phyloP scores from a whole-genome alignment of 2,329 filamentous ascomycete genomes.

The Neonectria coccinea region DNA sequence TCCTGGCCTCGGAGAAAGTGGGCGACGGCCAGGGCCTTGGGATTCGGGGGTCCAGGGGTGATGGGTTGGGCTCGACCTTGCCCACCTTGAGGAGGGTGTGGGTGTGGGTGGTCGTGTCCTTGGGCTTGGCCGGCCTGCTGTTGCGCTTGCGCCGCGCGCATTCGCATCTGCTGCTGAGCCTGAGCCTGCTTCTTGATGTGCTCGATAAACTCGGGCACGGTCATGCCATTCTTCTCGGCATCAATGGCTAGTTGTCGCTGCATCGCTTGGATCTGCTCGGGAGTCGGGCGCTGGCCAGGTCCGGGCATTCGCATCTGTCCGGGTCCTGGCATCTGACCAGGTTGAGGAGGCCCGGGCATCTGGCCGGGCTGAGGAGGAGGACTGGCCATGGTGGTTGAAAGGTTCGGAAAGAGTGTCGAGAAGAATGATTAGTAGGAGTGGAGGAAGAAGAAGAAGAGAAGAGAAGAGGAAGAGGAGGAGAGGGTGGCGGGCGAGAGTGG shows the following conservation, averaged over 20 bases:
- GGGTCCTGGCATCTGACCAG: constrained; percentile 39
- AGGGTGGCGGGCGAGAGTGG: constrained; percentile 19
- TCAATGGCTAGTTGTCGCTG: constrained; percentile 85
- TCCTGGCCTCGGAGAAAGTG: constrained; percentile 87
- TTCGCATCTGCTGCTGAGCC: constrained; percentile 63
- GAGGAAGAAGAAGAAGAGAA: constrained; percentile 16
- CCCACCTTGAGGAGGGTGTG: constrained; percentile 48
- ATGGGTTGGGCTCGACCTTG: constrained; percentile 74
- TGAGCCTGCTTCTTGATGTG: constrained; percentile 70
- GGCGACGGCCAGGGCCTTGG: constrained; percentile 87
- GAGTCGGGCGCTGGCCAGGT: constrained; percentile 70
- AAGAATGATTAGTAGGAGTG: constrained; percentile 30
- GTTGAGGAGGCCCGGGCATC: constrained; percentile 44
- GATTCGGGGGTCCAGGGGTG: constrained; percentile 84
- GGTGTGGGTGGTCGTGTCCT: constrained; percentile 48
- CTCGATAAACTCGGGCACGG: constrained; percentile 85
- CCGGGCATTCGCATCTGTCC: constrained; percentile 50
- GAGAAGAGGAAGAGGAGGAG: constrained; percentile 7
- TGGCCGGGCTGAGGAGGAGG: constrained; percentile 45
- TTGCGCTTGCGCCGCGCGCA: constrained; percentile 58
- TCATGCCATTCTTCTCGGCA: constrained; percentile 86
- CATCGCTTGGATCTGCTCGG: constrained; percentile 87
- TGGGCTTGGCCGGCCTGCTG: constrained; percentile 54
- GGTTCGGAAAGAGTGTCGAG: constrained; percentile 28
- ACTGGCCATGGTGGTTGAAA: constrained; percentile 43